Evolutionary conservation across 1,284 basidiomycete genomes (phyloP), one percentile per base, ranked within the genome.

Genomic region (Cutaneotrichosporon sp.): DNA sequence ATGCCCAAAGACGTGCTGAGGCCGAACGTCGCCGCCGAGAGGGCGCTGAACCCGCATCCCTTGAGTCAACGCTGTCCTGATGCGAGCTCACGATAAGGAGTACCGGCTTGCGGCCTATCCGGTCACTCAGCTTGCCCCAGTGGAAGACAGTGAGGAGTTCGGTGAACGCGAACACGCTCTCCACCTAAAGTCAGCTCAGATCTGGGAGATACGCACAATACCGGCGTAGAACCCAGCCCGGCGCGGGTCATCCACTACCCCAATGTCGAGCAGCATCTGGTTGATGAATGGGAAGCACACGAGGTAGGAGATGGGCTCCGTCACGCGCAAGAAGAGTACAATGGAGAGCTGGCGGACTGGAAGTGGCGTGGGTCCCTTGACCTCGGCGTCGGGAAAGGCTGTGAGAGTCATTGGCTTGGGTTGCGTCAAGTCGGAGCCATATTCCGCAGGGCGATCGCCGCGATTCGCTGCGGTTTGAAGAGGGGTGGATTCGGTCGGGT

Each of bases 81-180:
- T 14, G 72, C 72, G n/a, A n/a, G 18, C 57, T 50, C 31, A 59
- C 58, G 22, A 75, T 69, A 32, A 76, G 64, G 11, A 77, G 60
- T 0, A 77, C 72, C 1, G 76, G 76, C 58, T 77, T 77, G 31
- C 76, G 60, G 1, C 76, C 76, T 21, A 72, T 72, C 22, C 69
- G 46, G 60, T 77, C 76, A 40, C 69, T 71, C 31, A 73, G 56
- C 30, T 65, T 51, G 8, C 76, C 76, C 76, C 74, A 77, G 58
- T 73, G 71, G 60, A 74, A 77, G 31, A 77, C 71, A 1, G 75
- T 77, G n/a, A 70, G 55, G 8, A 77, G 66, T 56, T 77, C 72
- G 1, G 73, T 67, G 18, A 77, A 60, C 5, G 74, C 72, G 60
- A 77, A 77, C 13, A 77, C 62, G 21, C 70, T 72, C 68, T 76